These are phyloP conservation scores for Lanmaoa pseudosensibilis DNA, from an alignment of 768 basidiomycete species.

Conservation along the genomic window DNA sequence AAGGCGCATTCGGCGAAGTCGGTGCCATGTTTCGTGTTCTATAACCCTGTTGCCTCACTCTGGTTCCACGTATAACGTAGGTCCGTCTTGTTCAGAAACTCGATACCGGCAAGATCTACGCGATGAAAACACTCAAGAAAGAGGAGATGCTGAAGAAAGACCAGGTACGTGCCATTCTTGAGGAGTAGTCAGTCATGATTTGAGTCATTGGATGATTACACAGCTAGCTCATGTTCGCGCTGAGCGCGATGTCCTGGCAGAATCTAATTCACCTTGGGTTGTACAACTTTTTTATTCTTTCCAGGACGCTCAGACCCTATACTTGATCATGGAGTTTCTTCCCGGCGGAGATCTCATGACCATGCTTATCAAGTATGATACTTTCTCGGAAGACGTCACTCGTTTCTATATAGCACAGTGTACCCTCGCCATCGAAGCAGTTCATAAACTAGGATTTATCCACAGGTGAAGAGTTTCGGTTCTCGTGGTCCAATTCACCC, in stretches of 20 bases:
- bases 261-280: conserved; percentile 94
- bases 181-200: neutral
- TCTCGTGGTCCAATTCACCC: neutral
- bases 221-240: conserved; percentile 98
- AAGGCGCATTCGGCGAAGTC: conserved; percentile 98
- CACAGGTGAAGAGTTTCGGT: conserved; percentile 65
- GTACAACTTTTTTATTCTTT: conserved; percentile 98
- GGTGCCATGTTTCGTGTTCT: conserved; percentile 19
- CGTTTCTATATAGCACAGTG: conserved; percentile 99
- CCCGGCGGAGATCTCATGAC: conserved; percentile 99
- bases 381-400: conserved; percentile 96
- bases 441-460: conserved; percentile 96
- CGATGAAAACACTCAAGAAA: conserved; percentile 97
- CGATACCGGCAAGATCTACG: conserved; percentile 97
- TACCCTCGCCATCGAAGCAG: conserved; percentile 95
- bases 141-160: conserved; percentile 99
- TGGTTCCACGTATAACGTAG: conserved; percentile 23
- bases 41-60: neutral
- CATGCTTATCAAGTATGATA: conserved; percentile 99
- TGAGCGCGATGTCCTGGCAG: conserved; percentile 94
- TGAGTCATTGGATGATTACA: neutral
- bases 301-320: conserved; percentile 89
- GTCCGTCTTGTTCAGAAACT: conserved; percentile 95
- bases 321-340: conserved; percentile 98
- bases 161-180: conserved; percentile 56